These are phyloP conservation scores for Coemansia sp. DNA, from an alignment of 192 early-diverging fungal species.

Conservation along the genomic window DNA sequence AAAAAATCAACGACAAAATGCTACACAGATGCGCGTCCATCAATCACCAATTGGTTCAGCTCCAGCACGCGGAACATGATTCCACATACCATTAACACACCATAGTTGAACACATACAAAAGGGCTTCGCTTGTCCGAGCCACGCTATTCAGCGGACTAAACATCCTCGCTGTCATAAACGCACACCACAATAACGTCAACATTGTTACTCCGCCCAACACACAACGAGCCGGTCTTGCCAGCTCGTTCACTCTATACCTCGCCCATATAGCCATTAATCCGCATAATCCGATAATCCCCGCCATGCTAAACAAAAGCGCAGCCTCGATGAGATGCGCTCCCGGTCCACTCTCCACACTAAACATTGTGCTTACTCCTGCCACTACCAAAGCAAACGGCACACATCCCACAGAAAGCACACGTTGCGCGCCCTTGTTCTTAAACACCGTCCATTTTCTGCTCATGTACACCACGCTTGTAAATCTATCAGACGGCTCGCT, in stretches of 20 bases:
- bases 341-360: background rate
- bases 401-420: background rate
- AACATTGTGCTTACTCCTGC: constrained; percentile 1
- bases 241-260: background rate
- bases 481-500: no score
- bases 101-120: constrained; percentile 15
- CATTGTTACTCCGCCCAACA: background rate
- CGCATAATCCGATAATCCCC: no score
- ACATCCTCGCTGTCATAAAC: constrained; percentile 28
- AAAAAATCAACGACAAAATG: no score
- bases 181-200: constrained; percentile 19
- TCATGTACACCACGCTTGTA: no score
- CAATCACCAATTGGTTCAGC: background rate
- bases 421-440: no score
- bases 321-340: constrained; percentile 1
- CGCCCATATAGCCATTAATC: background rate
- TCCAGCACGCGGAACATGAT: background rate
- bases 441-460: no score
- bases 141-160: constrained; percentile 11
- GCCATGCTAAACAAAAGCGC: constrained; percentile 1
- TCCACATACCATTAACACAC: background rate
- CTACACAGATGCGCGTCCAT: no score
- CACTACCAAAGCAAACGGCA: background rate
- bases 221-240: background rate
- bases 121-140: constrained; percentile 25